These are phyloP conservation scores for Cunninghamia lanceolata DNA, from an alignment of 75 land plant species.

Conservation along the genomic window DNA sequence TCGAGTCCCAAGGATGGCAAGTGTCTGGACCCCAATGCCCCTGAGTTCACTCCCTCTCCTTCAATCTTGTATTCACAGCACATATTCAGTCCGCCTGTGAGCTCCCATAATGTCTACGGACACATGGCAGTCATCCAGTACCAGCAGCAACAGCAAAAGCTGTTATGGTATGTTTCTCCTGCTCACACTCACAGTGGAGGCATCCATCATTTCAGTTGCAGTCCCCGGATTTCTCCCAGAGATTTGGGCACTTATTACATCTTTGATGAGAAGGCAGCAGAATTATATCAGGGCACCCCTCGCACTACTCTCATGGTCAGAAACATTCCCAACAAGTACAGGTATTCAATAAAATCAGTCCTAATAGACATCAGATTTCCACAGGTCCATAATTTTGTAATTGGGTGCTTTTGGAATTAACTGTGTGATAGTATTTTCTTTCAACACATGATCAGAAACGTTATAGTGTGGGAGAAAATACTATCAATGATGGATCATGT, in stretches of 20 bases:
- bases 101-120: not conserved
- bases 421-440: no score
- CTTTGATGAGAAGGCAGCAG: not conserved
- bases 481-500: no score
- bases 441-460: no score
- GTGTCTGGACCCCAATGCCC: conserved; percentile 1
- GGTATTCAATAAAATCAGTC: conserved; percentile 2
- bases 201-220: not conserved
- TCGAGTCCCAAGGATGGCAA: not conserved
- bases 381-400: no score
- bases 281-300: not conserved
- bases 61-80: not conserved
- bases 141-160: not conserved
- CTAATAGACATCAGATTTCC: no score
- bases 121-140: not conserved
- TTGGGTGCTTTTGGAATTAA: no score
- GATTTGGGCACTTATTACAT: not conserved
- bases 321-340: conserved; percentile 51
- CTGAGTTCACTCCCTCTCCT: not conserved
- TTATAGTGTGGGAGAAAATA: no score
- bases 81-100: not conserved
- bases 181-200: not conserved
- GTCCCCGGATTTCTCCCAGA: not conserved
- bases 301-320: conserved; percentile 43
- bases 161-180: not conserved